phyloP scores from a whole-genome alignment of 2,329 filamentous ascomycete genomes.

The Arachnomyces sp. region DNA sequence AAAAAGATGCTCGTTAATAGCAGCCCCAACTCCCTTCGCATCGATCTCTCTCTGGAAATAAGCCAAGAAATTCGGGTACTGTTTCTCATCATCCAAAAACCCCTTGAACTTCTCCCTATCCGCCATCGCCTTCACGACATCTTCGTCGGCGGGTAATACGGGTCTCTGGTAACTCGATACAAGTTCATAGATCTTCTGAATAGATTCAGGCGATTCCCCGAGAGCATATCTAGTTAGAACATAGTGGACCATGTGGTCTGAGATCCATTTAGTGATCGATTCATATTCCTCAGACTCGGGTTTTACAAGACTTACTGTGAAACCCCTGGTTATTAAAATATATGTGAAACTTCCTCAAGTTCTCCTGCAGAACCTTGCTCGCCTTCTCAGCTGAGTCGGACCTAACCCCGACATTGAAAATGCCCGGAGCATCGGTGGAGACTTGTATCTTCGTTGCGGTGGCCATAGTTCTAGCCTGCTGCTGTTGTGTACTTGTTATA shows the following conservation, averaged over 20 bases:
- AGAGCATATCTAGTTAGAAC: conserved; percentile 70
- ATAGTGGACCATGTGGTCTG: conserved; percentile 71
- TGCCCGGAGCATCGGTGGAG: conserved; percentile 34
- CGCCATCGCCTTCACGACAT: conserved; percentile 49
- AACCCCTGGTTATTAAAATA: conserved; percentile 71
- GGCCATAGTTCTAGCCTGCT: conserved; percentile 34
- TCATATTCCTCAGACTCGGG: not conserved
- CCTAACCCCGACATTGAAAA: conserved; percentile 42
- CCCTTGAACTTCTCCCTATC: conserved; percentile 50
- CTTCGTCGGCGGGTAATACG: conserved; percentile 39
- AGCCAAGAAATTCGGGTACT: conserved; percentile 66
- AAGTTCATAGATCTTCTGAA: conserved; percentile 57
- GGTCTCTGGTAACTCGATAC: conserved; percentile 63
- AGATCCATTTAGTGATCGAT: conserved; percentile 8
- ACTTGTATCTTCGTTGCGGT: conserved; percentile 43
- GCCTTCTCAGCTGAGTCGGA: conserved; percentile 55
- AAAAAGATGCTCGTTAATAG: conserved; percentile 63
- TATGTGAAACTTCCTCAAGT: conserved; percentile 66
- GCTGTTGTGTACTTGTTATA: too few species aligned
- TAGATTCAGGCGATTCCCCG: conserved; percentile 52
- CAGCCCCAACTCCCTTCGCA: conserved; percentile 51
- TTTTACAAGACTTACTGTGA: conserved; percentile 47
- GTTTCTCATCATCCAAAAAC: conserved; percentile 55
- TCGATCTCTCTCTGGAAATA: conserved; percentile 73
- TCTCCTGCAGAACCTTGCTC: conserved; percentile 65